phyloP scores from a whole-genome alignment of 1,284 basidiomycete genomes.

The Gymnopus androsaceus region DNA sequence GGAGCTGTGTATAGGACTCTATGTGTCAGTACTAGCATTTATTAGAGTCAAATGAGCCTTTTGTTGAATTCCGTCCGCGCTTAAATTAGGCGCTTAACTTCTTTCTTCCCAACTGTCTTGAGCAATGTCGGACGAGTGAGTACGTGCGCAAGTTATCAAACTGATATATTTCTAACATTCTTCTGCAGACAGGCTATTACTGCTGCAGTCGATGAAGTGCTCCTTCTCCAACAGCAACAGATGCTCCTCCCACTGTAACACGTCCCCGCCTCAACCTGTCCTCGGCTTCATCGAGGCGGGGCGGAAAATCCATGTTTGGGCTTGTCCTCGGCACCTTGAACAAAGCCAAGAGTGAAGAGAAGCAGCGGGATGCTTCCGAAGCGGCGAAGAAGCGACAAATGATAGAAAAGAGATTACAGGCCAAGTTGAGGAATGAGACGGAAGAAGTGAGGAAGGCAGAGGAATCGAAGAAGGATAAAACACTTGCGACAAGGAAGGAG shows the following conservation, averaged over 20 bases:
- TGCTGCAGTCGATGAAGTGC: no score
- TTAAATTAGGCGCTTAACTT: no score
- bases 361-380: slow-evolving; percentile 75
- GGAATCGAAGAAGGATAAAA: slow-evolving; percentile 81
- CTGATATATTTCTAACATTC: no score
- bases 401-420: slow-evolving; percentile 78
- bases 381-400: slow-evolving; percentile 81
- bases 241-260: background rate
- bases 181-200: no score
- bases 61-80: no score
- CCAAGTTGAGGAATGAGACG: slow-evolving; percentile 78
- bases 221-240: background rate
- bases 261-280: background rate
- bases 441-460: slow-evolving; percentile 78
- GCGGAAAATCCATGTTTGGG: slow-evolving; percentile 83
- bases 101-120: no score
- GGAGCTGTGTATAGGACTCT: no score
- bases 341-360: slow-evolving; percentile 81
- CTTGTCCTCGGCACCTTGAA: slow-evolving; percentile 77
- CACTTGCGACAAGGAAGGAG: slow-evolving; percentile 70
- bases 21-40: no score
- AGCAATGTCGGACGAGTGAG: no score
- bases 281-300: slow-evolving; percentile 61
- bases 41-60: no score
- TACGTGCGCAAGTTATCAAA: no score